These are phyloP conservation scores for Liriodendron chinense DNA, from an alignment of 164 flowering plant genomes.

Conservation along the genomic window DNA sequence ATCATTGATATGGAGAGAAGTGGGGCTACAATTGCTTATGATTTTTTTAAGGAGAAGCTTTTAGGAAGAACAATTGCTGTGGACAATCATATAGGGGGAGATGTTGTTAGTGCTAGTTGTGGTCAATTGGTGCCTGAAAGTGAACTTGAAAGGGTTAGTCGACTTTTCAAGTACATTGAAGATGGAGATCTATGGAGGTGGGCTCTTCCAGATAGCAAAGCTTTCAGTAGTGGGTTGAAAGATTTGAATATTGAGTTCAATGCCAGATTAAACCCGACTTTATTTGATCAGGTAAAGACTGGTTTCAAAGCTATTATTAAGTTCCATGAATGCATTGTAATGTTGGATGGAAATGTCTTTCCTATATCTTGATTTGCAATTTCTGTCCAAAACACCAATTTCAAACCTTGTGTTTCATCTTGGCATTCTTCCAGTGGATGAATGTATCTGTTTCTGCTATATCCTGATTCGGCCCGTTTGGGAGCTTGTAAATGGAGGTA, in stretches of 20 bases:
- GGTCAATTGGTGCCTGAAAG: slow-evolving; percentile 16
- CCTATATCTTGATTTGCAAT: background rate
- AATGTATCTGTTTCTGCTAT: background rate
- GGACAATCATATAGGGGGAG: background rate
- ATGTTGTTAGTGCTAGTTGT: background rate
- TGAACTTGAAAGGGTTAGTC: slow-evolving; percentile 40
- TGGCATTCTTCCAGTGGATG: background rate
- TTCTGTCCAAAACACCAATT: background rate
- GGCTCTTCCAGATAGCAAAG: slow-evolving; percentile 71
- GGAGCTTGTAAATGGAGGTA: too few relatives aligned
- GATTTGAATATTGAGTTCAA: slow-evolving; percentile 63
- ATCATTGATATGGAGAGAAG: slow-evolving; percentile 76
- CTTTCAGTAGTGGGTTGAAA: slow-evolving; percentile 80
- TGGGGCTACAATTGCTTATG: slow-evolving; percentile 90
- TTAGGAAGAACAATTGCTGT: background rate
- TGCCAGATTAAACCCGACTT: slow-evolving; percentile 39
- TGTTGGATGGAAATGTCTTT: background rate
- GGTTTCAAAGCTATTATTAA: background rate
- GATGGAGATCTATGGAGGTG: slow-evolving; percentile 92
- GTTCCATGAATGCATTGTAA: background rate
- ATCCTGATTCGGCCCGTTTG: too few relatives aligned
- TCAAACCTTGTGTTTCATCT: background rate
- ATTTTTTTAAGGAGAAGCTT: slow-evolving; percentile 65
- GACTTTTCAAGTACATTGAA: slow-evolving; percentile 65
- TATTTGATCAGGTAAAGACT: slow-evolving; percentile 58